Conservation (phyloP, 2,329 filamentous ascomycete genomes). For the Grosmannia huntii region DNA sequence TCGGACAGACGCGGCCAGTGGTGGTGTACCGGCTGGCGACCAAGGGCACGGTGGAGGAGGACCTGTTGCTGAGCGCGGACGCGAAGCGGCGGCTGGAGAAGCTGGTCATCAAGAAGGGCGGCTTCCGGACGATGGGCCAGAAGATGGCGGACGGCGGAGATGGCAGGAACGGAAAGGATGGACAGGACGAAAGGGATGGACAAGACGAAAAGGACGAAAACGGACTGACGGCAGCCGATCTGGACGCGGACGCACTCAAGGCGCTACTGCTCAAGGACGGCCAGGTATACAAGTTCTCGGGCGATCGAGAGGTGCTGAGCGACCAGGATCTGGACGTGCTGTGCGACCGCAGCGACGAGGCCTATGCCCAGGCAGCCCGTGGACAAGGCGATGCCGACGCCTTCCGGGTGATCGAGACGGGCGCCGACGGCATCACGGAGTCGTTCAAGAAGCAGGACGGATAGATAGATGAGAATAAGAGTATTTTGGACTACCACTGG, state of each 20-base stretch:
- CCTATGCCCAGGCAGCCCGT: conserved; percentile 60
- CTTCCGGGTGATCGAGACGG: conserved; percentile 74
- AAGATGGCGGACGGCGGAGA: conserved; percentile 31
- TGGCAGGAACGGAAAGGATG: too few species aligned
- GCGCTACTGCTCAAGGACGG: conserved; percentile 61
- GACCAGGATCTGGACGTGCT: conserved; percentile 66
- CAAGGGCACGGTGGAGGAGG: conserved; percentile 83
- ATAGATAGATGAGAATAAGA: too few species aligned
- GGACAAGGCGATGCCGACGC: conserved; percentile 60
- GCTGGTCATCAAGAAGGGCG: conserved; percentile 87
- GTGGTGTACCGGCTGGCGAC: conserved; percentile 91
- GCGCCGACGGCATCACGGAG: conserved; percentile 33
- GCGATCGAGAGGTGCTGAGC: conserved; percentile 54
- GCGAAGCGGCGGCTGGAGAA: conserved; percentile 88
- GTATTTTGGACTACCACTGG: conserved; percentile 7
- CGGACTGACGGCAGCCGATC: conserved; percentile 26
- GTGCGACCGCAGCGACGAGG: conserved; percentile 58
- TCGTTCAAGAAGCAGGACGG: conserved; percentile 3
- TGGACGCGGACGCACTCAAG: conserved; percentile 49
- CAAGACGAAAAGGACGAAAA: too few species aligned
- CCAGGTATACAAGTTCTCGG: conserved; percentile 43
- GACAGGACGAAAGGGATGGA: too few species aligned
- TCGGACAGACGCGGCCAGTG: conserved; percentile 84
- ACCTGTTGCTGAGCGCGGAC: conserved; percentile 73
- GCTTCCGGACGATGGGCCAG: conserved; percentile 58